Percentiles rank a stretch among this genome's conserved stretches.
Evolutionary conservation across 225 moss, liverwort and hornwort genomes (phyloP).

Genomic region (Antitrichia curtipendula): DNA sequence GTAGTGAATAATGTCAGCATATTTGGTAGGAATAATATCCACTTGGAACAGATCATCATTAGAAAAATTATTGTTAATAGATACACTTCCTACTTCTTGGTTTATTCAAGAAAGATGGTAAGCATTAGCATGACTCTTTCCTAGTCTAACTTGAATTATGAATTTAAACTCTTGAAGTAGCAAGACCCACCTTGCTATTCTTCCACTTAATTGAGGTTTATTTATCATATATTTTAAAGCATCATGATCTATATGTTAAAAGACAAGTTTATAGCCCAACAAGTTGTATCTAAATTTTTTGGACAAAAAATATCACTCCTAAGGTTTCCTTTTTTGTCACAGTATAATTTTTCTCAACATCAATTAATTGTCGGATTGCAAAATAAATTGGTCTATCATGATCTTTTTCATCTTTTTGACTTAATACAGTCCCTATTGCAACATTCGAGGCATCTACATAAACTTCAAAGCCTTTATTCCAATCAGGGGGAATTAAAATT

Average conservation of each 20-base stretch:
- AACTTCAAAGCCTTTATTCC: too few species aligned
- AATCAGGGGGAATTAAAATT: too few species aligned
- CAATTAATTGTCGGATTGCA: accelerated
- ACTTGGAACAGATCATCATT: not conserved
- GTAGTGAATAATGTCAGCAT: not conserved
- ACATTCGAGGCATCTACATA: too few species aligned
- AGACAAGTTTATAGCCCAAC: not conserved
- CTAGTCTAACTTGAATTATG: not conserved
- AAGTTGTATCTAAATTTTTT: not conserved
- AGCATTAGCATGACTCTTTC: not conserved
- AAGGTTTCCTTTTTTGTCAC: not conserved
- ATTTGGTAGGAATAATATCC: not conserved
- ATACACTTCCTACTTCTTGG: not conserved
- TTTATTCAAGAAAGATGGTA: not conserved
- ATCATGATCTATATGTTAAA: not conserved
- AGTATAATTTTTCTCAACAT: not conserved
- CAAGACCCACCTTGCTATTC: not conserved
- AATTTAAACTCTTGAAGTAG: not conserved
- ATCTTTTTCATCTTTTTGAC: too few species aligned
- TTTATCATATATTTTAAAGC: not conserved
- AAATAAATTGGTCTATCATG: too few species aligned
- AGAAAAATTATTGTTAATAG: not conserved
- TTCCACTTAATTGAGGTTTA: not conserved
- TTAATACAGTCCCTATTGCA: too few species aligned
- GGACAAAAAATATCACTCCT: not conserved